Evolutionary conservation across 176 grass and related monocot species (phyloP).

Genomic region (Oryza glumipatula): DNA sequence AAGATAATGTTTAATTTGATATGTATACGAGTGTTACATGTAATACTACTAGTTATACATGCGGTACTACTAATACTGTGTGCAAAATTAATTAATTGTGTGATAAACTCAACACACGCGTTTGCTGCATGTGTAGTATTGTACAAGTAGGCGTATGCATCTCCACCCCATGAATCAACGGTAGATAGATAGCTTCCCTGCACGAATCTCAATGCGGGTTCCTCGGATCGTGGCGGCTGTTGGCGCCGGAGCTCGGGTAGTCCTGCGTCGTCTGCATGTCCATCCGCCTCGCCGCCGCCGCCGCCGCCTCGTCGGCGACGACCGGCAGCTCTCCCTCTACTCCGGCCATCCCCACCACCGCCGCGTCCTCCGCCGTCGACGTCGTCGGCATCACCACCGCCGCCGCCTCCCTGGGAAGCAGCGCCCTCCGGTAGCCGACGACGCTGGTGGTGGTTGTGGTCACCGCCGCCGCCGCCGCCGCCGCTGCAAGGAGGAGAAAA

Average conservation of each 20-base stretch:
- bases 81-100: neutral
- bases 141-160: neutral
- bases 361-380: neutral
- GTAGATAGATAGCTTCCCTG: neutral
- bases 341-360: neutral
- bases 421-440: slow-evolving; percentile 36
- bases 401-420: slow-evolving; percentile 27
- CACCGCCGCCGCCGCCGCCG: slow-evolving; percentile 4
- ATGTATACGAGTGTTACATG: neutral
- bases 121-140: neutral
- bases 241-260: slow-evolving; percentile 66
- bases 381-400: too few species aligned
- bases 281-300: slow-evolving; percentile 43
- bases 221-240: slow-evolving; percentile 71
- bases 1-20: neutral
- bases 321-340: neutral
- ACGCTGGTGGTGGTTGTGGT: neutral
- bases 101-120: neutral
- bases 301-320: slow-evolving; percentile 27
- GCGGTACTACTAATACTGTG: neutral
- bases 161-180: neutral
- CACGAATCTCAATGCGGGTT: slow-evolving; percentile 51
- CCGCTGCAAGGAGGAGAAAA: slow-evolving; percentile 50
- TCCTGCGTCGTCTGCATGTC: slow-evolving; percentile 71
- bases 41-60: too few species aligned